Evolutionary conservation across 2,329 filamentous ascomycete species (phyloP), one percentile per base, ranked within the genome.

Genomic region (Daldinia sp.): DNA sequence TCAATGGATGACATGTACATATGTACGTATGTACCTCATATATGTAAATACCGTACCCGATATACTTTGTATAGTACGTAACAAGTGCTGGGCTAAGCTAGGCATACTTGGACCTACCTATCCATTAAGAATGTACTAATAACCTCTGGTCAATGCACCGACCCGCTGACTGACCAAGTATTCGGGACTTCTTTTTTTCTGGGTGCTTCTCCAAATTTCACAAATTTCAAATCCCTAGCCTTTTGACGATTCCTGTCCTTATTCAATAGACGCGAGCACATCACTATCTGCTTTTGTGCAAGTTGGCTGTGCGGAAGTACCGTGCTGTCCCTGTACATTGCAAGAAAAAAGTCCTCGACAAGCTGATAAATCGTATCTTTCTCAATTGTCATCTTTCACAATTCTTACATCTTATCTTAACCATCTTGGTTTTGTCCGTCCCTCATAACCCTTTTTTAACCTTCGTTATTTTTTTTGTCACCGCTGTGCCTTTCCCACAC

Each of bases 261-360:
- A 63, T 53, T 67, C 67, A 70, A 64, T 59, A 63, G 61, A 63
- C 72, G 53, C 35, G 56, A 39, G 72, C 74, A 74, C 70, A 75
- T 76, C 73, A 76, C 71, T 63, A 74, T 74, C 74, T 74, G 53
- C 65, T 76, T 77, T 77, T 76, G 73, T 77, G 73, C 75, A 77
- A 71, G 63, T 67, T 63, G 62, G 70, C 67, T 72, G 63, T 74
- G 67, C 58, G 48, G 48, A 59, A 62, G 65, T 70, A 42, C 60
- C 70, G 50, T 69, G 50, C 60, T 57, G 72, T 50, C 54, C 63
- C 69, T 67, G 58, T 67, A 28, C 53, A 42, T 30, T 56, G 6
- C 23, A 7, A 20, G 6, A n/a, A 12, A 42, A n/a, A 69, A 67
- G 56, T 56, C 64, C 63, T 66, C 37, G 37, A 53, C 61, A 30